Evolutionary conservation across 2,329 filamentous ascomycete species (phyloP), one percentile per base, ranked within the genome.

Genomic region (Arthrobotrys entomopaga): DNA sequence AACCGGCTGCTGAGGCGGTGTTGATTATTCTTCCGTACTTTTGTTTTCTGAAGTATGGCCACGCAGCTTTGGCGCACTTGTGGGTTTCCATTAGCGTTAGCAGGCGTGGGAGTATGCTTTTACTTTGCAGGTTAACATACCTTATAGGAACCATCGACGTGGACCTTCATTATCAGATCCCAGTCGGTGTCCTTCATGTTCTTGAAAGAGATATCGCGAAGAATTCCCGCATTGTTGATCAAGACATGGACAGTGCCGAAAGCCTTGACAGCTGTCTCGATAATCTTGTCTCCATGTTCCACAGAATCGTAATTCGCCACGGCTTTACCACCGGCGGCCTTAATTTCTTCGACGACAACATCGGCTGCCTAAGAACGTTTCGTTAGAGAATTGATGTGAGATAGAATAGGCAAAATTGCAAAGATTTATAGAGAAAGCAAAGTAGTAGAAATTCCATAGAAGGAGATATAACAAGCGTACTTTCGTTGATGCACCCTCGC

Each of bases 171-270:
- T 81, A 97, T 91, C 78, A 97, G 84, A 81, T 99, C 94, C 95
- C 95, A 99, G 82, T 99, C 95, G 81, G 90, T 84, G 82, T 99
- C 95, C 82, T 90, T 95, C 88, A 98, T 96, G 84, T 98, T 98
- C 87, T 97, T 97, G 86, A 99, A 98, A 86, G 91, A 94, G 81
- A 98, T 83, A 84, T 98, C 93, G 75, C 94, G 90, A 74, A 97
- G 86, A 81, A 98, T 98, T 80, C 95, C 94, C 75, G 95, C 95
- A 81, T 98, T 99, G 87, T 99, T 99, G 84, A 99, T 90, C 79
- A 99, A 89, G 77, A 99, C 85, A 82, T 99, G 94, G 83, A 99
- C 88, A 80, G 94, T 91, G 78, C 94, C 91, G 81, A 89, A 95
- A 65, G 85, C 85, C 82, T 91, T 85, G 81, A 95, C 91, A 79